phyloP scores from a whole-genome alignment of 2,329 filamentous ascomycete species.

The Clonostachys chloroleuca region DNA sequence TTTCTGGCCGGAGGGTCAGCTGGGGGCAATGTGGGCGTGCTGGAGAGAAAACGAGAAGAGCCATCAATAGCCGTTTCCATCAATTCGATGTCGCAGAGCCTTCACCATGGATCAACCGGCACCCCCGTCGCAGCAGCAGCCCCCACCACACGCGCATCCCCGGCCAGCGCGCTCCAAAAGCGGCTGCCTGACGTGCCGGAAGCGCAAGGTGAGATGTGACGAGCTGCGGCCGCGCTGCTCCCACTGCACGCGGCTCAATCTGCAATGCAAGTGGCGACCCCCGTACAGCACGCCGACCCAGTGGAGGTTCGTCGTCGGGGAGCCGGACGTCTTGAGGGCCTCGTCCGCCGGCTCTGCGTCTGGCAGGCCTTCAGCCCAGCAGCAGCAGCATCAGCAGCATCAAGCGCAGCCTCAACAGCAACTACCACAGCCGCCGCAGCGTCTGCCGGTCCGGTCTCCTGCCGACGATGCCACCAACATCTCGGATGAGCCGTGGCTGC shows the following conservation, averaged over 20 bases:
- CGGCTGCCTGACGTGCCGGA: background rate
- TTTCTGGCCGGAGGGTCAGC: too few relatives aligned
- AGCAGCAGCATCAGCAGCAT: background rate
- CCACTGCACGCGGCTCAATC: conserved; percentile 2
- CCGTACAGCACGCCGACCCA: background rate
- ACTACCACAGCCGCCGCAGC: background rate
- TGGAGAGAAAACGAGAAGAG: too few relatives aligned
- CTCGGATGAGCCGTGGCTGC: background rate
- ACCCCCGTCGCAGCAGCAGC: too few relatives aligned
- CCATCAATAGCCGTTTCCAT: too few relatives aligned
- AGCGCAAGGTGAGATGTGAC: conserved; percentile 5
- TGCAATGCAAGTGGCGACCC: conserved; percentile 1
- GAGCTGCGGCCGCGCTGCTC: conserved; percentile 3
- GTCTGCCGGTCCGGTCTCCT: too few relatives aligned
- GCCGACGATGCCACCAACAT: background rate
- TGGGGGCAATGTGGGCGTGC: too few relatives aligned
- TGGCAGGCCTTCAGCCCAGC: background rate
- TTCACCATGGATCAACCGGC: too few relatives aligned
- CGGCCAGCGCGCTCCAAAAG: background rate
- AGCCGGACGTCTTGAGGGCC: background rate
- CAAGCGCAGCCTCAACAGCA: background rate
- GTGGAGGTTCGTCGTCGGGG: background rate
- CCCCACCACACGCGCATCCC: background rate
- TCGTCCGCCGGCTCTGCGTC: background rate
- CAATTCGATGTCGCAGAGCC: too few relatives aligned